These are phyloP conservation scores for Cytospora piceae DNA, from an alignment of 2,329 filamentous ascomycete species.

Conservation along the genomic window DNA sequence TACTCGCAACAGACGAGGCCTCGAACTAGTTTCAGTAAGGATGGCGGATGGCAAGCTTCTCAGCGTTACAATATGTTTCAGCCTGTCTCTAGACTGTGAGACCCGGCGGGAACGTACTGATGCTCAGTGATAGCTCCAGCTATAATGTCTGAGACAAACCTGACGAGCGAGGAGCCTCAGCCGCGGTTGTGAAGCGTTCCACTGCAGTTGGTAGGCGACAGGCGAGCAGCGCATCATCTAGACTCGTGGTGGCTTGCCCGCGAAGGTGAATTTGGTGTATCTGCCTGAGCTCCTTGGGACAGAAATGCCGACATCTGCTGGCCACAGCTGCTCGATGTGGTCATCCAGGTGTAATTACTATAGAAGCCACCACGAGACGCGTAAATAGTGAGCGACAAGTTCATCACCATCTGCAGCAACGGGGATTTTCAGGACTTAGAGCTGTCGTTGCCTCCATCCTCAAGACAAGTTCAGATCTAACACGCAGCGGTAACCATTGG, in stretches of 20 bases:
- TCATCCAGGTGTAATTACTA: neutral
- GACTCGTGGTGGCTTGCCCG: conserved; percentile 2
- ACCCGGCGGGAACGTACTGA: conserved; percentile 14
- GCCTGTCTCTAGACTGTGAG: conserved; percentile 1
- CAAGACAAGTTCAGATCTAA: conserved; percentile 9
- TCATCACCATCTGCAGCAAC: conserved; percentile 5
- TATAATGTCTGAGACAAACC: conserved; percentile 28
- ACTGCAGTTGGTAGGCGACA: conserved; percentile 23
- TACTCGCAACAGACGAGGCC: neutral
- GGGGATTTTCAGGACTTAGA: neutral
- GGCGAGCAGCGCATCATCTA: conserved; percentile 17
- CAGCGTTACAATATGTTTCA: conserved; percentile 5
- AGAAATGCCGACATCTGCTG: neutral
- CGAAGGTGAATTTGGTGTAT: conserved; percentile 13
- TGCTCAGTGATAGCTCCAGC: conserved; percentile 15
- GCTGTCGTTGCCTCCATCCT: conserved; percentile 15
- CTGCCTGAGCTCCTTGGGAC: neutral
- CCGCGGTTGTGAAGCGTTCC: conserved; percentile 23
- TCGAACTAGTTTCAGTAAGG: neutral
- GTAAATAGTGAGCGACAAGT: neutral
- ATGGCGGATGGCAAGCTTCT: conserved; percentile 7
- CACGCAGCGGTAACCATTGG: conserved; percentile 22
- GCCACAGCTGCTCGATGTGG: neutral
- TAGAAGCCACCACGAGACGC: too few species aligned
- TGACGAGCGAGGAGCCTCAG: conserved; percentile 27